Evolutionary conservation across 2,329 filamentous ascomycete genomes (phyloP).

Genomic region (Zalaria obscura): DNA sequence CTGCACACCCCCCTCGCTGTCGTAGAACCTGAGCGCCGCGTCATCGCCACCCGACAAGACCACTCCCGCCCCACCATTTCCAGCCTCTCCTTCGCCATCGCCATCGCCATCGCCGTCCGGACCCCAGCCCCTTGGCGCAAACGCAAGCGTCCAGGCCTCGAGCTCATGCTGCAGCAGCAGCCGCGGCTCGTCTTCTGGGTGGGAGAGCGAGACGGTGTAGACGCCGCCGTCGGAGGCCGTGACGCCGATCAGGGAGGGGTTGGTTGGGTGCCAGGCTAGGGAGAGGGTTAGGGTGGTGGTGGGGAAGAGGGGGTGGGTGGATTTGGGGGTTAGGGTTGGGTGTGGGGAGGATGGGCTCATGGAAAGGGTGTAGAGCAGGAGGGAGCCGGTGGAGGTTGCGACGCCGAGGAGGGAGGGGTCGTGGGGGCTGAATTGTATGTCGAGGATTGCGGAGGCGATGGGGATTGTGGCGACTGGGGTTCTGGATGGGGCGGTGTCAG

Average conservation of each 20-base stretch:
- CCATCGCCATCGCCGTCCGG: no score
- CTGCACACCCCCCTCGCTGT: constrained; percentile 8
- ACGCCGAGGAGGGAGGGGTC: constrained; percentile 46
- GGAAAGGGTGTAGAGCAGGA: constrained; percentile 47
- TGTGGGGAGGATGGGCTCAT: not conserved
- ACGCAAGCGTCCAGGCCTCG: constrained; percentile 62
- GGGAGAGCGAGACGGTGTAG: constrained; percentile 11
- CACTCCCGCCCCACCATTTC: constrained; percentile 11
- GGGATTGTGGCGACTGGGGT: constrained; percentile 28
- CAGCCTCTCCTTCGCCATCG: no score
- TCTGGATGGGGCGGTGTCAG: constrained; percentile 1
- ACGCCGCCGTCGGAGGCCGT: constrained; percentile 59
- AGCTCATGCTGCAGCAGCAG: constrained; percentile 32
- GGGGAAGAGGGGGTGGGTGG: constrained; percentile 35
- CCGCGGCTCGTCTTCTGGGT: constrained; percentile 5
- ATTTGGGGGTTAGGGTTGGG: constrained; percentile 21
- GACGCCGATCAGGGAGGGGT: constrained; percentile 44
- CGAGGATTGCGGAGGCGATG: constrained; percentile 63
- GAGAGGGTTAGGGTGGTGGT: constrained; percentile 54
- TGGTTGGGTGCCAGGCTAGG: constrained; percentile 55
- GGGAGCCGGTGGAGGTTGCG: constrained; percentile 61
- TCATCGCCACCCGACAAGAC: constrained; percentile 67
- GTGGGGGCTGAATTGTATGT: constrained; percentile 63
- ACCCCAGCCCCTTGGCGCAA: constrained; percentile 19
- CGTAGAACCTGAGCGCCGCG: constrained; percentile 33